These are phyloP conservation scores for Raphanus raphanistrum DNA, from an alignment of 345 rosid genomes.

Conservation along the genomic window DNA sequence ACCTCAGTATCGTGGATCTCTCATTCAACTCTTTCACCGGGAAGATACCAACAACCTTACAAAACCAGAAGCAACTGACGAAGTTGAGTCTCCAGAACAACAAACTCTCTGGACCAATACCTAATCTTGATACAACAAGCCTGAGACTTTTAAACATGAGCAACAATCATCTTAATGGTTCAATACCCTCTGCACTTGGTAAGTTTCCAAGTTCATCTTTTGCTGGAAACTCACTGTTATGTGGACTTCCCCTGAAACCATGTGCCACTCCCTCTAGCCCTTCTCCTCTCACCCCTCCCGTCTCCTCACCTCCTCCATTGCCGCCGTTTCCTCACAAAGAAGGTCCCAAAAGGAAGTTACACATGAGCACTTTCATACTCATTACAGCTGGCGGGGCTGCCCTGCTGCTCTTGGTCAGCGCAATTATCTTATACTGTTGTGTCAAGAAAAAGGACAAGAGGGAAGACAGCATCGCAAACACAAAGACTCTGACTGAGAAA, in stretches of 20 bases:
- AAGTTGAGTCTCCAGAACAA: constrained; percentile 60
- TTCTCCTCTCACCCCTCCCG: constrained; percentile 50
- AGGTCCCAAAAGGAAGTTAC: constrained; percentile 48
- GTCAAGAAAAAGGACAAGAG: constrained; percentile 58
- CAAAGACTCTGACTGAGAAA: constrained; percentile 64
- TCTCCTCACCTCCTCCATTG: constrained; percentile 48
- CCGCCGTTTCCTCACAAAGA: constrained; percentile 44
- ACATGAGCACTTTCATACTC: constrained; percentile 59
- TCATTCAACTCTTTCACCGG: constrained; percentile 67
- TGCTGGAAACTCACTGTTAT: constrained; percentile 58
- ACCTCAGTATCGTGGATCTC: constrained; percentile 57
- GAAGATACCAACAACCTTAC: constrained; percentile 49
- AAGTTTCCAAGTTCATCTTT: constrained; percentile 72
- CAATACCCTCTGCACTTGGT: constrained; percentile 61
- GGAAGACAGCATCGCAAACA: constrained; percentile 46
- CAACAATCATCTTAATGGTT: constrained; percentile 70
- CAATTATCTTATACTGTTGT: constrained; percentile 56
- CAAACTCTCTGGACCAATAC: constrained; percentile 59
- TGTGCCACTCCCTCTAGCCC: constrained; percentile 43
- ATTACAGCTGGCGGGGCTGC: constrained; percentile 64
- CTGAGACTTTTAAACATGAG: constrained; percentile 67
- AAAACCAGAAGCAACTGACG: constrained; percentile 52
- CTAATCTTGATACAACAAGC: constrained; percentile 44
- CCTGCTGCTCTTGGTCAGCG: constrained; percentile 39
- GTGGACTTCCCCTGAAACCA: constrained; percentile 64